Base-by-base conservation (phyloP, 331 rosid species). In the Stylosanthes scabra region DNA sequence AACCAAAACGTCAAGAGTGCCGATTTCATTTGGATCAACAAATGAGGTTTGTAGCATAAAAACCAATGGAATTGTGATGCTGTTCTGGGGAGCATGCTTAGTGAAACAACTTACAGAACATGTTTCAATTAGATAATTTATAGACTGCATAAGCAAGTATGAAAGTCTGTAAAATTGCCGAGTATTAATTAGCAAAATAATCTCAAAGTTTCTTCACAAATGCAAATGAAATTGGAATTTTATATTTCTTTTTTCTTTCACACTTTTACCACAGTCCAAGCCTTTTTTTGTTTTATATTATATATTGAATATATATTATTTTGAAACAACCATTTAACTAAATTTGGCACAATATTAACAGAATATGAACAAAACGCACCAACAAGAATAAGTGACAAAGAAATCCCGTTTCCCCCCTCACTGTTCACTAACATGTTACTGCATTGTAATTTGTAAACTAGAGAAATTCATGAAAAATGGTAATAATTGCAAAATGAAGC, bases 1-100 rank as follows among this genome's bases (percentile, higher is more conserved):
- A 27, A 56, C 74, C 8, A 59, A 57, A 11, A 79, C 28, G 57
- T 60, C 9, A 41, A 29, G 59, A 34, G 59, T 58, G 60, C 11
- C 46, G 49, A 72, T 41, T 66, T 66, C 66, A 66, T 60, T 29
- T 25, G 58, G 45, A 8, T 28, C 70, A 77, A 73, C 66, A 63
- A 40, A 72, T 71, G 9, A 72, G n/a, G 70, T 31, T 67, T 82
- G 66, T 46, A 66, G 40, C 64, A 67, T 14, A 68, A 20, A 67
- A 47, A 39, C 25, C 15, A 61, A 54, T 7, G 8, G 27, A 28
- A 64, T 15, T 15, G 45, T 31, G 52, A 9, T 37, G 49, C 31
- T 39, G 64, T 46, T 66, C 60, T 59, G 6, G 50, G 65, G n/a
- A 44, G 46, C 14, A 40, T 58, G 59, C 14, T 50, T 13, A 50